These are phyloP conservation scores for Colletotrichum coccodes DNA, from an alignment of 2,329 filamentous ascomycete species.

Conservation along the genomic window DNA sequence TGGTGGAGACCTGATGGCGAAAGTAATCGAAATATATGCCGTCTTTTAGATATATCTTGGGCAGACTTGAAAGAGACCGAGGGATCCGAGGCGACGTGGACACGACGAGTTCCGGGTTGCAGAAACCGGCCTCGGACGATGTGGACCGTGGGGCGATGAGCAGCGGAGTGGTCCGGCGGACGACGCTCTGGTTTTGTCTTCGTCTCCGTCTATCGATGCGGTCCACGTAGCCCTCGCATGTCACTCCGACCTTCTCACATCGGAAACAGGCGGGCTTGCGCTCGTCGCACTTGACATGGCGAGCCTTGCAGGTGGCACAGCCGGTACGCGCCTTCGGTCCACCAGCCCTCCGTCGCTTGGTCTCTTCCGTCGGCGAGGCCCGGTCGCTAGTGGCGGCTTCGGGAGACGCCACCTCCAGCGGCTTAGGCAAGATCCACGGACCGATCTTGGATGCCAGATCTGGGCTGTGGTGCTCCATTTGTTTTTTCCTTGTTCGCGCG, in stretches of 20 bases:
- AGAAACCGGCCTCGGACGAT: not conserved
- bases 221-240: conserved; percentile 29
- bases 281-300: conserved; percentile 45
- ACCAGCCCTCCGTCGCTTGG: conserved; percentile 19
- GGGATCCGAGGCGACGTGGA: not conserved
- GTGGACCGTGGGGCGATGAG: conserved; percentile 7
- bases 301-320: conserved; percentile 36
- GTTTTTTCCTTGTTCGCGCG: not conserved
- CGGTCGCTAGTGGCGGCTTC: not conserved
- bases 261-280: conserved; percentile 36
- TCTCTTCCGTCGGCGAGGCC: conserved; percentile 9
- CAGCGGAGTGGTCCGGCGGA: not conserved
- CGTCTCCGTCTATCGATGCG: not conserved
- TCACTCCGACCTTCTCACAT: conserved; percentile 18
- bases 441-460: conserved; percentile 6
- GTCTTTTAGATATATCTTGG: conserved; percentile 6
- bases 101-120: not conserved
- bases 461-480: conserved; percentile 4
- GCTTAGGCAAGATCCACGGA: conserved; percentile 12
- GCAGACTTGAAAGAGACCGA: not conserved
- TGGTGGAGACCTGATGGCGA: conserved; percentile 11
- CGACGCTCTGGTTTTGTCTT: not conserved
- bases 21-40: conserved; percentile 25
- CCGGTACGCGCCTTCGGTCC: conserved; percentile 30
- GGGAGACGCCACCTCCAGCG: not conserved